These are phyloP conservation scores for Chrysochromulina parva DNA, from an alignment of 78 protist genomes.

Conservation along the genomic window DNA sequence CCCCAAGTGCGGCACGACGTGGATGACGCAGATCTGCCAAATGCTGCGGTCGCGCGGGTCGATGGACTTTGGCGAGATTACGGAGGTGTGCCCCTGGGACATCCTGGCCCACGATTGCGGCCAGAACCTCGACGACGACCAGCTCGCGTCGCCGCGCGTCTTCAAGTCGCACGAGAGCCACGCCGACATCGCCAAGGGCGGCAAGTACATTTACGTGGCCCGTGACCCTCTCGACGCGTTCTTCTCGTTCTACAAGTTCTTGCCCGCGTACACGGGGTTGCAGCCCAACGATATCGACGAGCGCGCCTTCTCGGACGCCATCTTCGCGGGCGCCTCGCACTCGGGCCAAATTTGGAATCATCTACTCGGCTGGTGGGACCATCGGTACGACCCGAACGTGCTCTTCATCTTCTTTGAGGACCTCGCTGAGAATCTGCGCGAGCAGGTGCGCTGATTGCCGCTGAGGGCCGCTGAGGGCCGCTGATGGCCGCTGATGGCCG, in stretches of 20 bases:
- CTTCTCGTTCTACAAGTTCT: neutral
- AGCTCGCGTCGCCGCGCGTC: neutral
- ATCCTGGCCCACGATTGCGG: slow-evolving; percentile 3
- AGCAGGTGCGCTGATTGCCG: no score
- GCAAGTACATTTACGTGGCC: neutral
- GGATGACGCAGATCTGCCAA: slow-evolving; percentile 8
- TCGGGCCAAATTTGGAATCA: neutral
- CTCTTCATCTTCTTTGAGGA: neutral
- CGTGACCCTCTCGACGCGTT: slow-evolving; percentile 16
- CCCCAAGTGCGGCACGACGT: slow-evolving; percentile 25
- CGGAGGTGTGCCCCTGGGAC: slow-evolving; percentile 17
- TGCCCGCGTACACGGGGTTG: neutral
- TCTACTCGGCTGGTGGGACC: neutral
- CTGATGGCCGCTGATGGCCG: no score
- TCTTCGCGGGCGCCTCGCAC: neutral
- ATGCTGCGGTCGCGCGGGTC: neutral
- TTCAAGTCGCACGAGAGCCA: neutral
- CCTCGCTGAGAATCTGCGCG: neutral
- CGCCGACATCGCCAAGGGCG: neutral
- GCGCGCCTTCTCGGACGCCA: neutral
- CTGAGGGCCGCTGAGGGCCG: no score
- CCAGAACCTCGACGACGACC: neutral
- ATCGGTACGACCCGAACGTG: neutral
- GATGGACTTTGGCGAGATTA: neutral
- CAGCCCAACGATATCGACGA: neutral